These are phyloP conservation scores for Solanum clarkiae DNA, from an alignment of 257 asterid species.

Conservation along the genomic window DNA sequence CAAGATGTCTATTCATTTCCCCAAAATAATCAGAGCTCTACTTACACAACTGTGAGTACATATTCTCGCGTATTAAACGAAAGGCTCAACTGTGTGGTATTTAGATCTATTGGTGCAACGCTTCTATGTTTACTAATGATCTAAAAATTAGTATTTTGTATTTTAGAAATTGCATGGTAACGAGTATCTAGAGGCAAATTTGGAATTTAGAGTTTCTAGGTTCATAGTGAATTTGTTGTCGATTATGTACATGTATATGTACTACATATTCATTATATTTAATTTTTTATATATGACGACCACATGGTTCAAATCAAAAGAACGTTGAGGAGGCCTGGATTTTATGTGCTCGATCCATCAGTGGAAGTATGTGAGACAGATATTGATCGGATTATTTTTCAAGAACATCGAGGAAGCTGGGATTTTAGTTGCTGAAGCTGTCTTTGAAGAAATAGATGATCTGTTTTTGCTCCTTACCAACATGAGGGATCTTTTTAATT, in stretches of 20 bases:
- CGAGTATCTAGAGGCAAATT: background rate
- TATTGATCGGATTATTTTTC: background rate
- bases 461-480: background rate
- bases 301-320: background rate
- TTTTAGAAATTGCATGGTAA: background rate
- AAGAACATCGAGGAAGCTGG: background rate
- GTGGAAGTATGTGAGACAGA: background rate
- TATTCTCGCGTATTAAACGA: background rate
- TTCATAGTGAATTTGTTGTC: background rate
- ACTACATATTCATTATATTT: background rate
- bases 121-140: background rate
- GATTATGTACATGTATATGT: background rate
- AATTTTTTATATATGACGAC: background rate
- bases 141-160: background rate
- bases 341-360: background rate
- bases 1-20: slow-evolving; percentile 66
- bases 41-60: slow-evolving; percentile 37
- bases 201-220: background rate
- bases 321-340: background rate
- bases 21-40: slow-evolving; percentile 33
- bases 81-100: background rate
- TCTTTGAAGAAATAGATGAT: background rate
- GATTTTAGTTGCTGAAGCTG: background rate
- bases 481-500: background rate
- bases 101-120: background rate